phyloP scores from a whole-genome alignment of 2,329 filamentous ascomycete species.

The Trichoderma sp. region DNA sequence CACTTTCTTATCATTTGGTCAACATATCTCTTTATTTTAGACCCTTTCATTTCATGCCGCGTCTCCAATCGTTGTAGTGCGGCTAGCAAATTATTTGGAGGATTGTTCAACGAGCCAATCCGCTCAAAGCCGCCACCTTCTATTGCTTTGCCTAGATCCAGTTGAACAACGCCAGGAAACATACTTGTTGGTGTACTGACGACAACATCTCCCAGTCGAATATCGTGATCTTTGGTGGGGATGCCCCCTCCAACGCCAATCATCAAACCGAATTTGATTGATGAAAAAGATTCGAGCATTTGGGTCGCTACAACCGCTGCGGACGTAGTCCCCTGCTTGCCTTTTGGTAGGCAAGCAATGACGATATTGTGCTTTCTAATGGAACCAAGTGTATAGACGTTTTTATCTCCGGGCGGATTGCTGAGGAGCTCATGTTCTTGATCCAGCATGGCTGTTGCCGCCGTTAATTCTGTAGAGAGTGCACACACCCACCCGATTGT shows the following conservation, averaged over 20 bases:
- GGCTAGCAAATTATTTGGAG: not conserved
- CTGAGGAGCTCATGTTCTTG: conserved; percentile 5
- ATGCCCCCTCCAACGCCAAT: not conserved
- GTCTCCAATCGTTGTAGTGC: not conserved
- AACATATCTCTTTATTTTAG: not conserved
- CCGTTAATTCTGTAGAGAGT: not conserved
- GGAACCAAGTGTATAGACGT: conserved; percentile 33
- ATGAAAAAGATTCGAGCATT: conserved; percentile 37
- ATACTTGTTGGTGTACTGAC: not conserved
- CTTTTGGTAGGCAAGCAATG: conserved; percentile 36
- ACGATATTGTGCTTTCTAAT: conserved; percentile 37
- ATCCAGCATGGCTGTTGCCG: conserved; percentile 26
- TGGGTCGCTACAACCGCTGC: conserved; percentile 36
- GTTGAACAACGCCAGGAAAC: conserved; percentile 22
- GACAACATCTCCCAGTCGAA: not conserved
- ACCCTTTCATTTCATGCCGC: not conserved
- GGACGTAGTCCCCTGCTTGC: conserved; percentile 34
- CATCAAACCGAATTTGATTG: conserved; percentile 23
- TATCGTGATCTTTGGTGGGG: not conserved
- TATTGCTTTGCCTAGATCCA: conserved; percentile 19
- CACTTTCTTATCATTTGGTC: not conserved
- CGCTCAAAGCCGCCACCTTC: not conserved
- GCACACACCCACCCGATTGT: not conserved
- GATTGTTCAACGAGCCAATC: not conserved
- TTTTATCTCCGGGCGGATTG: conserved; percentile 20